Conservation (phyloP, 2,329 filamentous ascomycete species). For the Akanthomyces muscarius region DNA sequence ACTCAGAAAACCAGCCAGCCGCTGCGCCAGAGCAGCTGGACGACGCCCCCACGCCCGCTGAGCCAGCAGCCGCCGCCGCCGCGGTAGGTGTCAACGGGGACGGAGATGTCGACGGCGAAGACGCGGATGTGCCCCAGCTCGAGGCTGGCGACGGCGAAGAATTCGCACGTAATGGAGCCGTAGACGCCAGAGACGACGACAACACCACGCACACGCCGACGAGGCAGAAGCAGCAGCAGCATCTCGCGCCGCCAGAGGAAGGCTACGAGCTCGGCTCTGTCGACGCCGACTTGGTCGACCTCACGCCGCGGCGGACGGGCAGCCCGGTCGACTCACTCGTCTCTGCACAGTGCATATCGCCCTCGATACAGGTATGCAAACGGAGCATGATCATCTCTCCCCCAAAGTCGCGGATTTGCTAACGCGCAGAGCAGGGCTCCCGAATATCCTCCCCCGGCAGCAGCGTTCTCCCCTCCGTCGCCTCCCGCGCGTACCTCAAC, state of each 20-base stretch:
- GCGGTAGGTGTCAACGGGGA: background rate
- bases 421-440: constrained; percentile 49
- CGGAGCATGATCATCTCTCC: background rate
- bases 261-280: constrained; percentile 23
- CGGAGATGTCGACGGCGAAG: background rate
- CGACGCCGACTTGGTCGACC: constrained; percentile 45
- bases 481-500: constrained; percentile 59
- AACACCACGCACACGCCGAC: constrained; percentile 32
- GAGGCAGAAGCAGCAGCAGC: constrained; percentile 26
- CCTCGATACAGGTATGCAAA: constrained; percentile 64
- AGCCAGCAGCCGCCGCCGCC: background rate
- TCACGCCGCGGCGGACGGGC: constrained; percentile 27
- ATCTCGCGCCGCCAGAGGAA: constrained; percentile 34
- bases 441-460: constrained; percentile 65
- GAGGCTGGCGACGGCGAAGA: constrained; percentile 9
- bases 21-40: constrained; percentile 1
- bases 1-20: constrained; percentile 9
- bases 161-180: background rate
- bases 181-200: background rate
- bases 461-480: constrained; percentile 66
- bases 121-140: constrained; percentile 18
- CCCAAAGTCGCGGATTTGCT: constrained; percentile 19
- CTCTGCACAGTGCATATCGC: constrained; percentile 73
- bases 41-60: background rate
- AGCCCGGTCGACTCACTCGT: constrained; percentile 61